Percentiles rank a stretch among this genome's conserved stretches.
phyloP scores from a whole-genome alignment of 1,284 basidiomycete species.

The Malassezia globosa region DNA sequence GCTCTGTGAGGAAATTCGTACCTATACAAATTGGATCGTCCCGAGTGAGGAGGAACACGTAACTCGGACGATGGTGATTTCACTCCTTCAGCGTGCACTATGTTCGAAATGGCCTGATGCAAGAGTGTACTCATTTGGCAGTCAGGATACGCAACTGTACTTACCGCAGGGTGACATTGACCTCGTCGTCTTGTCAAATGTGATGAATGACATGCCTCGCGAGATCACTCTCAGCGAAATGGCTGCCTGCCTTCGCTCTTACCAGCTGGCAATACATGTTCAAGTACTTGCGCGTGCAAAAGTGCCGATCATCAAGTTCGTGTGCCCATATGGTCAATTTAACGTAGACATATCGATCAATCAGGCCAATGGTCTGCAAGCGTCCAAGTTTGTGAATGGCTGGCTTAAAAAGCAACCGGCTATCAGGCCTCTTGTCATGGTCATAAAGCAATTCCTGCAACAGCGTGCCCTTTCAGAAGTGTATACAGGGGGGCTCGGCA shows the following conservation, averaged over 20 bases:
- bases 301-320: conserved; percentile 87
- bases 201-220: conserved; percentile 47
- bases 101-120: conserved; percentile 64
- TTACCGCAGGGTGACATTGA: conserved; percentile 68
- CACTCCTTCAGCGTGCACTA: conserved; percentile 62
- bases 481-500: conserved; percentile 83
- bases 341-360: conserved; percentile 47
- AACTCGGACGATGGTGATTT: conserved; percentile 64
- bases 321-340: conserved; percentile 56
- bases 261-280: conserved; percentile 54
- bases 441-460: conserved; percentile 77
- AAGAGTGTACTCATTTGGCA: conserved; percentile 74
- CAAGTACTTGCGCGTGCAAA: conserved; percentile 77
- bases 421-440: conserved; percentile 56
- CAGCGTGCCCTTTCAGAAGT: conserved; percentile 95
- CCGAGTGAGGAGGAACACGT: conserved; percentile 76
- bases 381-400: conserved; percentile 68
- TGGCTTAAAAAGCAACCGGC: conserved; percentile 67
- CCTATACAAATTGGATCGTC: conserved; percentile 76
- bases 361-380: conserved; percentile 61
- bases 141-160: conserved; percentile 86
- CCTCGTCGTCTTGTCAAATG: conserved; percentile 51
- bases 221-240: conserved; percentile 48
- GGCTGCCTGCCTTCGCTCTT: conserved; percentile 49
- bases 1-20: conserved; percentile 47